These are phyloP conservation scores for Juglanconis juglandina DNA, from an alignment of 2,329 filamentous ascomycete genomes.

Conservation along the genomic window DNA sequence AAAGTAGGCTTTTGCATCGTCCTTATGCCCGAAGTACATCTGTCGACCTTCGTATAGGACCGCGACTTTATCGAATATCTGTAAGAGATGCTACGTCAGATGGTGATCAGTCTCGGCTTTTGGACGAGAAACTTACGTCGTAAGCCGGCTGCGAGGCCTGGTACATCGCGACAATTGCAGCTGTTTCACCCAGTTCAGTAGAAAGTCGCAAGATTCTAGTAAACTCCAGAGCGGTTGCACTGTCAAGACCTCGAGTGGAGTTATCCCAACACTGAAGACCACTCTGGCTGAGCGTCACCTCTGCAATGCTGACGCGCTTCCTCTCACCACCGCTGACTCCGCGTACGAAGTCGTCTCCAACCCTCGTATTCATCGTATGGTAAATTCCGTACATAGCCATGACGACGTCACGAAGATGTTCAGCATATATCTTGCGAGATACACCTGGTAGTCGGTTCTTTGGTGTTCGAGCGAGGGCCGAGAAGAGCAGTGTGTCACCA, in stretches of 20 bases:
- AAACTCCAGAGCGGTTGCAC: constrained; percentile 70
- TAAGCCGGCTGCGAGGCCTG: constrained; percentile 69
- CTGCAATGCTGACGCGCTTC: constrained; percentile 58
- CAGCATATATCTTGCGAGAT: constrained; percentile 55
- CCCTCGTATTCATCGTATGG: constrained; percentile 1
- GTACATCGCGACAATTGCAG: constrained; percentile 67
- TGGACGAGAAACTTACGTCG: constrained; percentile 38
- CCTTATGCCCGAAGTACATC: constrained; percentile 69
- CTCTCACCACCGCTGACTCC: constrained; percentile 6
- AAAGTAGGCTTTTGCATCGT: constrained; percentile 61
- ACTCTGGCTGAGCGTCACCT: constrained; percentile 65
- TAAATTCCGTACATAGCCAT: constrained; percentile 70
- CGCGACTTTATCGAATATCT: constrained; percentile 65
- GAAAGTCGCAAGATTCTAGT: constrained; percentile 63
- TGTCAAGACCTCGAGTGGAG: constrained; percentile 68
- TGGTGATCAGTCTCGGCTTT: no score
- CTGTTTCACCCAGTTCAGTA: constrained; percentile 60
- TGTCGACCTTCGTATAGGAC: constrained; percentile 75
- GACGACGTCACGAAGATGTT: constrained; percentile 62
- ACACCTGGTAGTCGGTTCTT: constrained; percentile 62
- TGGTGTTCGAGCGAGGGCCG: constrained; percentile 65
- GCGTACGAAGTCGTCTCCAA: constrained; percentile 2
- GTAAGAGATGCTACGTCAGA: no score
- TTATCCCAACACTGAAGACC: constrained; percentile 60
- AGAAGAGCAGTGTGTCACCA: constrained; percentile 70